Base-by-base conservation (phyloP, 2,329 filamentous ascomycete genomes). In the Cladosporium velox region DNA sequence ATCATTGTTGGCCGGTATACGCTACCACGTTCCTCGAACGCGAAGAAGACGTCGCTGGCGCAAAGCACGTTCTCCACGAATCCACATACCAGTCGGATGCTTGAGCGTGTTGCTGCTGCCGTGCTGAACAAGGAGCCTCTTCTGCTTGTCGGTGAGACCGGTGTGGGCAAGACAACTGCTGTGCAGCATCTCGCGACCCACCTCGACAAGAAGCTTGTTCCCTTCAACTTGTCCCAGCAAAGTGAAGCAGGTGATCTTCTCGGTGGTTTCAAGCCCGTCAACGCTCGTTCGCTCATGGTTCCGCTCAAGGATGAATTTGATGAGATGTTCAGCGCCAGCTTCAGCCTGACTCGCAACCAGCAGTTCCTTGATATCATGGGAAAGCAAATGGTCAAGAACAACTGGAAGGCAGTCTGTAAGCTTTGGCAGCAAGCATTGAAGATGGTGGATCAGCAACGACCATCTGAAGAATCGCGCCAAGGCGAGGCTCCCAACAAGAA, bases 201-300 rank as follows among this genome's bases (percentile, higher is more conserved):
- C 3, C 84, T 97, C 32, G 92, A 93, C 1, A 91, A 93, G 75
- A 96, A 92, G 72, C 85, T 99, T 14, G 91, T 93, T 0, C 92
- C 93, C 2, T 93, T 99, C 75, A 99, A 99, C 75, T 79, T 99
- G 76, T 99, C 95, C 0, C 96, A 99, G 76, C 96, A 99, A 77
- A 98, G 93, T 74, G 96, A 99, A 79, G 93, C 91, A 49, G 91
- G 93, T n/a, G 95, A 99, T 80, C 82, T 99, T 14, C 83, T 99
- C 0, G 96, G 95, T 72, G 95, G 95, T 0, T 98, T 96, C 82
- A 99, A 99, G 77, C 95, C 95, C 0, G 90, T 99, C 67, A 97
- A 94, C 75, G 87, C 95, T 51, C 88, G 94, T 70, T 96, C 89
- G 67, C 84, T 98, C 65, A 91, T 95, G 0, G 87, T 97, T 44